Conservation (phyloP, 2,329 filamentous ascomycete genomes). For the Graphilbum fragrans region DNA sequence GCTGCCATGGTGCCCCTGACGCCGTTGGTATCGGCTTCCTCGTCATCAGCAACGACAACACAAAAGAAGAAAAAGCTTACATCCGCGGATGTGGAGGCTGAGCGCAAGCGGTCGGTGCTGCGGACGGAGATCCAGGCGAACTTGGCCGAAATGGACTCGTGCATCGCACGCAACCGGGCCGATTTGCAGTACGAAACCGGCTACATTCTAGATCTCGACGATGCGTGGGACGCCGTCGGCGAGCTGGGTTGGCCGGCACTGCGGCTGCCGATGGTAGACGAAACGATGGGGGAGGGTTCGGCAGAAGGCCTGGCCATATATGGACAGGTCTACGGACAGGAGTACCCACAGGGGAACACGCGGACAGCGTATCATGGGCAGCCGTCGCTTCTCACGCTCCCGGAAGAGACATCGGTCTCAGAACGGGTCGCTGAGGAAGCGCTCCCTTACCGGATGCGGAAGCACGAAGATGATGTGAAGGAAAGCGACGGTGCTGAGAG, state of each 20-base stretch:
- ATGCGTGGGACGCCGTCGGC: constrained; percentile 12
- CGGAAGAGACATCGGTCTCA: no score
- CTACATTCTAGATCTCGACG: constrained; percentile 14
- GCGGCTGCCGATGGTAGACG: constrained; percentile 11
- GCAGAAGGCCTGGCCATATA: no score
- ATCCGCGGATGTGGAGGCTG: constrained; percentile 5
- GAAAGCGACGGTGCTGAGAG: no score
- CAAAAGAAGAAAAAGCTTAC: constrained; percentile 11
- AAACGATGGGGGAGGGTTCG: no score
- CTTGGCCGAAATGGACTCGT: constrained; percentile 9
- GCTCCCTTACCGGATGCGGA: no score
- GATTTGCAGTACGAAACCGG: constrained; percentile 14
- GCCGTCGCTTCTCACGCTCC: no score
- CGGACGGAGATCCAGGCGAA: constrained; percentile 7
- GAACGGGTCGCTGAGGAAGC: no score
- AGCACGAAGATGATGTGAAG: no score
- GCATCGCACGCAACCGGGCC: constrained; percentile 14
- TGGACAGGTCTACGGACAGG: no score
- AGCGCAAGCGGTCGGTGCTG: constrained; percentile 1
- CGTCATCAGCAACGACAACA: constrained; percentile 6
- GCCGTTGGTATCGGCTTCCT: not conserved
- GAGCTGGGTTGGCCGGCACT: constrained; percentile 14
- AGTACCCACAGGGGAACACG: no score
- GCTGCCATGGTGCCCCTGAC: constrained; percentile 5
- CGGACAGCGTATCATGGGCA: no score